Evolutionary conservation across 257 asterid genomes (phyloP).

Genomic region (Eucommia ulmoides): DNA sequence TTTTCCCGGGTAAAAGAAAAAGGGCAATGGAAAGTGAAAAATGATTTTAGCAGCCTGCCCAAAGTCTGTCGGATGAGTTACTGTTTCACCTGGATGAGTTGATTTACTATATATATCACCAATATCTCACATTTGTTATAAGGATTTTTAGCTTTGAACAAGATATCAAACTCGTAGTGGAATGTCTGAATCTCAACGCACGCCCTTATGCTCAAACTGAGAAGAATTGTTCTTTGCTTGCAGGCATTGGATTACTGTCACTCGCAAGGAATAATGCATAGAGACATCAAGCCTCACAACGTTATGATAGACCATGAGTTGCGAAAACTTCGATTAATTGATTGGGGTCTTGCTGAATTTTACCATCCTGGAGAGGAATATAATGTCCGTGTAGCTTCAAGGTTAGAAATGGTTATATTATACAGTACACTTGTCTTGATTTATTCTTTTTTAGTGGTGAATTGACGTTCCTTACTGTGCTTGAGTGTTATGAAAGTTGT

Average conservation of each 20-base stretch:
- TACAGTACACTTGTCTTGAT: neutral
- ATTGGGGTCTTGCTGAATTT: slow-evolving; percentile 47
- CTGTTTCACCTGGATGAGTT: neutral
- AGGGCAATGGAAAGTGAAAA: too few species aligned
- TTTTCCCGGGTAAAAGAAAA: too few species aligned
- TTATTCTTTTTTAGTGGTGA: neutral
- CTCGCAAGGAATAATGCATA: slow-evolving; percentile 43
- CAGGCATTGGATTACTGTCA: slow-evolving; percentile 42
- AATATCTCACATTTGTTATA: neutral
- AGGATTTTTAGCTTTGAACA: neutral
- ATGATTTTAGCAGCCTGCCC: too few species aligned
- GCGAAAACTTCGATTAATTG: slow-evolving; percentile 37
- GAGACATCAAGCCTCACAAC: slow-evolving; percentile 41
- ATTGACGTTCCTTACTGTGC: neutral
- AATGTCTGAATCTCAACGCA: neutral
- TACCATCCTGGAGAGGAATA: slow-evolving; percentile 37
- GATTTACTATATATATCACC: neutral
- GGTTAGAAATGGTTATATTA: slow-evolving; percentile 12
- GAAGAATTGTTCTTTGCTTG: too few species aligned
- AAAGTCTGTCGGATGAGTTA: too few species aligned
- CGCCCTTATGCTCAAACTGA: neutral
- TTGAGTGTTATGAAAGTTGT: too few species aligned
- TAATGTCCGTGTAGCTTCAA: slow-evolving; percentile 41
- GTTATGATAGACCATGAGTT: slow-evolving; percentile 41
- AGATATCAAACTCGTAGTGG: neutral